Base-by-base conservation (phyloP, 805 yeast species). In the Yarrowia sp. region DNA sequence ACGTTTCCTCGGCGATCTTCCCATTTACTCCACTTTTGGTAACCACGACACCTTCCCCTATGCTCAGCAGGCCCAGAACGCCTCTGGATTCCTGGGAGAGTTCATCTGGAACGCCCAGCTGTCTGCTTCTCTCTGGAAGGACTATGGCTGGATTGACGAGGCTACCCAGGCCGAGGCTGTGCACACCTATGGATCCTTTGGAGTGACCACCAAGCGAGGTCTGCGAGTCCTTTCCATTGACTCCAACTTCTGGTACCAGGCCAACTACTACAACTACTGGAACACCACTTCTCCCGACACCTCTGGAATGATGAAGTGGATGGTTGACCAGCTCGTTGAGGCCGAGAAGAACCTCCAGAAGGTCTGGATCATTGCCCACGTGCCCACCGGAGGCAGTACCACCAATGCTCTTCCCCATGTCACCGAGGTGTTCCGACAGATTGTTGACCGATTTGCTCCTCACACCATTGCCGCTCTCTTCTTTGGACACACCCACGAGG, bases 11-110 rank as follows among this genome's bases (percentile, higher is more conserved):
- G 76, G 79, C 19, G 77, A 82, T 62, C 73, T 84, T 32, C 87
- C 90, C 8, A 82, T 87, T 5, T 86, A 77, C 71, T 81, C 90
- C 11, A 84, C 83, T 22, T 75, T 87, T 70, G 92, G 92, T 28
- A 86, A 85, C 72, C 91, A 88, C 74, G 92, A 87, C 71, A 82
- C 86, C 32, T 87, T 81, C 78, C 92, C 92, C 17, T 84, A 86
- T 69, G 88, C 87, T 38, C 90, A 87, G 72, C 74, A 86, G 66
- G 88, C 90, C 2, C 88, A 86, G 65, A 71, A 76, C 33, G 71
- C 73, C 38, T 79, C 82, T 22, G 82, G 83, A 9, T 82, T 77
- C 66, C 71, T 74, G 2, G 75, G 78, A 59, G 68, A 77, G 69
- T 79, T 80, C 65, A 71, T 76, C n/a, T 82, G 81, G 80, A 82